phyloP scores from a whole-genome alignment of 2,329 filamentous ascomycete species.

The Monosporascus sp. region DNA sequence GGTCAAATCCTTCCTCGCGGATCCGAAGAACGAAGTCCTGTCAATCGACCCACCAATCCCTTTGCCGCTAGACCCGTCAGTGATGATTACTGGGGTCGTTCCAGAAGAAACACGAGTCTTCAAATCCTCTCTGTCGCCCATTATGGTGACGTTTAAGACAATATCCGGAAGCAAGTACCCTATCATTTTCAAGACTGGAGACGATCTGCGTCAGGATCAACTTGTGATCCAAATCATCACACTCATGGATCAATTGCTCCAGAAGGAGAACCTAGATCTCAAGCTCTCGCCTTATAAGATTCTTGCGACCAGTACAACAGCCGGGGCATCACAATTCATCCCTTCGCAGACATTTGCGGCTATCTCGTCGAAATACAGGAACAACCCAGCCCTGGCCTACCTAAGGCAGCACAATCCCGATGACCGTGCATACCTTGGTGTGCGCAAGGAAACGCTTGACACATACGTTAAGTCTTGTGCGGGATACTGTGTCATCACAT shows the following conservation, averaged over 20 bases:
- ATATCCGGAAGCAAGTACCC: conserved; percentile 72
- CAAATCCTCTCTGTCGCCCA: conserved; percentile 88
- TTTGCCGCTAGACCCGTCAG: conserved; percentile 78
- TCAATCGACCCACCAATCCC: conserved; percentile 81
- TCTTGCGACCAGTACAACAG: conserved; percentile 81
- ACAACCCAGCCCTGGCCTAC: conserved; percentile 70
- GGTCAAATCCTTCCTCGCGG: conserved; percentile 76
- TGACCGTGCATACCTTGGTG: conserved; percentile 70
- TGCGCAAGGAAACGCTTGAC: conserved; percentile 89
- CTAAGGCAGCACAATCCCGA: conserved; percentile 88
- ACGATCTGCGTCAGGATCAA: conserved; percentile 94
- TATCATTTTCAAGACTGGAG: conserved; percentile 94
- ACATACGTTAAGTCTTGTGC: conserved; percentile 95
- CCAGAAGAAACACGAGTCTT: conserved; percentile 87
- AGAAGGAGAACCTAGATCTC: conserved; percentile 92
- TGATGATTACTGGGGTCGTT: conserved; percentile 72
- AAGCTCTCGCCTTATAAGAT: conserved; percentile 96
- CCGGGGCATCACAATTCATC: conserved; percentile 90
- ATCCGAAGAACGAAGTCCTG: conserved; percentile 84
- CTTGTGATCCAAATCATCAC: conserved; percentile 96
- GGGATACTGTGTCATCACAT: conserved; percentile 97
- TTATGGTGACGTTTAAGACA: conserved; percentile 87
- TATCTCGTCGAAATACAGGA: conserved; percentile 77
- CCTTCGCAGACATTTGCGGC: conserved; percentile 78
- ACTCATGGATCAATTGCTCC: conserved; percentile 91